Percentiles rank a stretch among this genome's conserved stretches.
Evolutionary conservation across 1,284 basidiomycete genomes (phyloP).

Genomic region (Chalciporus piperatoides): DNA sequence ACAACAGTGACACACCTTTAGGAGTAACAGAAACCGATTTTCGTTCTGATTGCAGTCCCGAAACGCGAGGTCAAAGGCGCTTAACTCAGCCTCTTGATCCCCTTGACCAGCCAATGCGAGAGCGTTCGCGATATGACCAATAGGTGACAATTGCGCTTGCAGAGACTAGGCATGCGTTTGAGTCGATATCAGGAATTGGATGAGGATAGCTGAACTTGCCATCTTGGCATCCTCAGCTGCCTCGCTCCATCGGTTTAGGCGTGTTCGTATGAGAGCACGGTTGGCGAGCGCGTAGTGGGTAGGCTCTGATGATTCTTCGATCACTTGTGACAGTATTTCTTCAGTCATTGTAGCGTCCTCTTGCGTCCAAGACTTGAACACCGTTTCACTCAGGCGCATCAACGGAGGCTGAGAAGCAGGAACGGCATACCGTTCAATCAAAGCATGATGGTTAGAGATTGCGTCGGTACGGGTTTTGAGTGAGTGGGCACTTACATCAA

Average conservation of each 20-base stretch:
- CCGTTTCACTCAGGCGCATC: neutral
- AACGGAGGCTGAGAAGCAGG: neutral
- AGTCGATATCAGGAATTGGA: neutral
- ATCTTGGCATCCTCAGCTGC: neutral
- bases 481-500: neutral
- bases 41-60: neutral
- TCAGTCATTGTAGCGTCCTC: neutral
- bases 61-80: slow-evolving; percentile 3
- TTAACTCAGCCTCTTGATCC: neutral
- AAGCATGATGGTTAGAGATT: neutral
- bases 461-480: neutral
- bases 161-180: slow-evolving; percentile 2
- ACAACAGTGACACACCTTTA: slow-evolving; percentile 2
- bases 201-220: neutral
- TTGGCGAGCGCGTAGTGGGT: neutral
- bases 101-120: neutral
- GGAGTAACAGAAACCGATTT: slow-evolving; percentile 3
- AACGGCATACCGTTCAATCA: neutral
- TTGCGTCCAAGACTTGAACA: neutral
- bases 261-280: neutral
- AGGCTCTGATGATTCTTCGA: neutral
- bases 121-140: slow-evolving; percentile 8
- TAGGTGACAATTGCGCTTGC: neutral
- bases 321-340: neutral
- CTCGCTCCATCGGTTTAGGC: neutral